Evolutionary conservation across 2,329 filamentous ascomycete genomes (phyloP).

Genomic region (Stagonosporopsis chrysanthemi): DNA sequence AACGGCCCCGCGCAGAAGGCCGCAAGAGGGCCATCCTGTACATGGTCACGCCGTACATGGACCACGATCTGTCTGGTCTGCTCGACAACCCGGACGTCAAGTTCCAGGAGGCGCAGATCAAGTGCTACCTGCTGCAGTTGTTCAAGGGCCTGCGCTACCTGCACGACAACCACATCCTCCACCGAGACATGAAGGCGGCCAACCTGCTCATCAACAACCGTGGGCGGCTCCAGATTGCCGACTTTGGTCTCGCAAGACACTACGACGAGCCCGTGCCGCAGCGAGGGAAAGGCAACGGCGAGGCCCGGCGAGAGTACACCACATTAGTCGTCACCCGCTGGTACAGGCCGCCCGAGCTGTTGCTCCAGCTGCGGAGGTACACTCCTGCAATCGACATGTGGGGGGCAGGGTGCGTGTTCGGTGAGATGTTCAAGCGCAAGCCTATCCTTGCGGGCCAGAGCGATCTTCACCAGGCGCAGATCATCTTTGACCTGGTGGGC

Average conservation of each 20-base stretch:
- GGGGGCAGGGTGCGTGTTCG: constrained; percentile 99
- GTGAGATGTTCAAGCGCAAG: constrained; percentile 94
- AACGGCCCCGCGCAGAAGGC: constrained; percentile 68
- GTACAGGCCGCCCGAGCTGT: constrained; percentile 93
- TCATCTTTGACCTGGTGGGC: constrained; percentile 93
- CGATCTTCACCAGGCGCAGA: constrained; percentile 86
- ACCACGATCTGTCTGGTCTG: constrained; percentile 96
- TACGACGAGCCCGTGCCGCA: constrained; percentile 86
- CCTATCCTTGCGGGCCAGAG: constrained; percentile 91
- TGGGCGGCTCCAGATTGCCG: constrained; percentile 93
- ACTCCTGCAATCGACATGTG: constrained; percentile 98
- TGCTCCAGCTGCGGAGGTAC: constrained; percentile 87
- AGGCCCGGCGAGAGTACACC: constrained; percentile 89
- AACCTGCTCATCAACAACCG: constrained; percentile 96
- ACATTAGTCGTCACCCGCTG: constrained; percentile 96
- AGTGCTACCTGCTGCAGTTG: constrained; percentile 95
- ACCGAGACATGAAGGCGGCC: constrained; percentile 98
- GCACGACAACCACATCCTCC: constrained; percentile 83
- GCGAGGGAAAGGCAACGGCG: constrained; percentile 79
- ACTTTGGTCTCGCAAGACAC: constrained; percentile 92
- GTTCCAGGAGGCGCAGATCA: constrained; percentile 90
- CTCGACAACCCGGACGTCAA: constrained; percentile 92
- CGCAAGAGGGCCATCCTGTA: constrained; percentile 81
- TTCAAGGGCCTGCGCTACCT: constrained; percentile 89
- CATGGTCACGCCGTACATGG: constrained; percentile 99